These are phyloP conservation scores for Reticulascus tulasneorum DNA, from an alignment of 2,329 filamentous ascomycete genomes.

Conservation along the genomic window DNA sequence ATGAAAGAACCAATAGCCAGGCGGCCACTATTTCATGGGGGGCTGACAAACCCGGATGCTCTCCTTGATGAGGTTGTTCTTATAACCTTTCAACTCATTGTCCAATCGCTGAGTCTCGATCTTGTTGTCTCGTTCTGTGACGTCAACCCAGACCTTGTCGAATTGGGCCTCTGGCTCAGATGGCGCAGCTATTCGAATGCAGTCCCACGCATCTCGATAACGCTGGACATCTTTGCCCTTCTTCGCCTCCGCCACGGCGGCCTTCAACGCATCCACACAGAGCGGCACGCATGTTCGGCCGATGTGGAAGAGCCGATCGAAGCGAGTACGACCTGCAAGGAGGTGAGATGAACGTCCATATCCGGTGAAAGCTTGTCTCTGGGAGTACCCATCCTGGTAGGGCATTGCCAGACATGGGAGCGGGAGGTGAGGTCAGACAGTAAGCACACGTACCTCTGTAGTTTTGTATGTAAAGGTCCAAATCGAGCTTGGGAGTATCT, in stretches of 20 bases:
- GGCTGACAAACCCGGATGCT: slow-evolving; percentile 72
- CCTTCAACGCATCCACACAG: slow-evolving; percentile 73
- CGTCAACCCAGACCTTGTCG: slow-evolving; percentile 74
- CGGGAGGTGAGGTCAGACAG: too few species aligned
- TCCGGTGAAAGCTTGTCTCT: too few species aligned
- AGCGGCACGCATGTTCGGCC: slow-evolving; percentile 74
- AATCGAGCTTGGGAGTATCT: slow-evolving; percentile 71
- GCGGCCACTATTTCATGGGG: too few species aligned
- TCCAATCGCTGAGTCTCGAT: slow-evolving; percentile 74
- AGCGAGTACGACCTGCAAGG: slow-evolving; percentile 67
- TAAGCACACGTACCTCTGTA: slow-evolving; percentile 76
- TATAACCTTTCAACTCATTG: slow-evolving; percentile 82
- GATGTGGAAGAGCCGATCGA: slow-evolving; percentile 77
- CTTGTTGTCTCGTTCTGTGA: slow-evolving; percentile 62
- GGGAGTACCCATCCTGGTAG: too few species aligned
- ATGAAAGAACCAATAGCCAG: background rate
- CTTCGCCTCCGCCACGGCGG: slow-evolving; percentile 73
- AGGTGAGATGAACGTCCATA: slow-evolving; percentile 5
- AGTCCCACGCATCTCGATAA: slow-evolving; percentile 67
- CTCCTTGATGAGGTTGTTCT: slow-evolving; percentile 96
- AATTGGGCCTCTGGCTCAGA: slow-evolving; percentile 61
- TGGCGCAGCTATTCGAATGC: slow-evolving; percentile 60
- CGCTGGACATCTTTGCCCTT: slow-evolving; percentile 65
- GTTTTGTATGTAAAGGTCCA: slow-evolving; percentile 86
- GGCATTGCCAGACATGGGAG: too few species aligned